Evolutionary conservation across 139 green algal species (phyloP), one percentile per base, ranked within the genome.

Genomic region (Gonium pectorale): DNA sequence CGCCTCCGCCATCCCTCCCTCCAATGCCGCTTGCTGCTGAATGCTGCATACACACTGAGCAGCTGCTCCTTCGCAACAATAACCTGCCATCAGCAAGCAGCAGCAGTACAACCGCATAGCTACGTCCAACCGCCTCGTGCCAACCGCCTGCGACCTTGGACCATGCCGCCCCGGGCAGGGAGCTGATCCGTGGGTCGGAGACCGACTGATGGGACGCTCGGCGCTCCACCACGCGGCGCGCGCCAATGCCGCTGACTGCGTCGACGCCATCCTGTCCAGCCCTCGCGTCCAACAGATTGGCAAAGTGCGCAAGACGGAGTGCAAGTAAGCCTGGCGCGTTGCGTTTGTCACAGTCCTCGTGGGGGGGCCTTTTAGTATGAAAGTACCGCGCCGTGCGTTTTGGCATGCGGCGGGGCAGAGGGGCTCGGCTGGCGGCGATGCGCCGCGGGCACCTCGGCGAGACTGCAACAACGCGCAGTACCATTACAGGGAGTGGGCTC

Each of bases 171-270:
- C 22, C 6, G 56, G n/a, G 60, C 86, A 89, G 86, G 86, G 86
- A 27, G 86, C 86, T 5, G 79, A 89, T 22, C 31, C 79, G 5
- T 89, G 86, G 86, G 71, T 71, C 27, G 59, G 59, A 5, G 86
- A 89, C 71, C 74, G 80, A 49, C 52, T 89, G n/a, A 71, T 71
- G 43, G 86, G 79, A 1, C 79, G 71, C 40, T 70, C 51, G 22
- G 71, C 86, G 24, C 79, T 89, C 49, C 86, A 89, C 52, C 68
- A 86, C 27, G 86, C 86, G 26, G 86, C 86, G n/a, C n/a, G 59
- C 9, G 38, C 49, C 38, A 60, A 89, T 71, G 31, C 60, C 17
- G 46, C 66, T 2, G 79, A 80, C 7, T 82, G 75, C 75, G 35
- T 82, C 5, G 29, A 82, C 8, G 75, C 75, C 33, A 54, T 82